Conservation (phyloP, 805 yeast genomes). For the Candida dendrica region DNA sequence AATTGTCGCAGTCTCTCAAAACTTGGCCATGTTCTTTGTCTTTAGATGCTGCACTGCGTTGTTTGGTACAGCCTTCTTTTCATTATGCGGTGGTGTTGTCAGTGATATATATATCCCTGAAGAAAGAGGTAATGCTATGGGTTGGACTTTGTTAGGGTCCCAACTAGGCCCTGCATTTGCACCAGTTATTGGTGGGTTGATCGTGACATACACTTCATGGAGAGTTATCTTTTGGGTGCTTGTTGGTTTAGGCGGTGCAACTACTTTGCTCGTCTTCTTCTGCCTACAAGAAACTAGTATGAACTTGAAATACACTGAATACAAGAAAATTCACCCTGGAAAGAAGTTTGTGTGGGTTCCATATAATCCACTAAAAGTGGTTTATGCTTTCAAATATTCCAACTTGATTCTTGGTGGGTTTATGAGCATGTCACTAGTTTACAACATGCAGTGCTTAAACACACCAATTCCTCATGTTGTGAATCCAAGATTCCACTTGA, state of each 20-base stretch:
- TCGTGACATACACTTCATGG: slow-evolving; percentile 45
- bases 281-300: slow-evolving; percentile 40
- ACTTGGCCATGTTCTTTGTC: slow-evolving; percentile 47
- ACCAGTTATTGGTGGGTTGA: slow-evolving; percentile 45
- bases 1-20: slow-evolving; percentile 39
- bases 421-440: slow-evolving; percentile 32
- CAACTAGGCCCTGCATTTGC: slow-evolving; percentile 50
- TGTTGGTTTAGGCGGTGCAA: slow-evolving; percentile 34
- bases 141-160: slow-evolving; percentile 40
- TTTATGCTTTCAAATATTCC: slow-evolving; percentile 33
- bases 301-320: slow-evolving; percentile 14
- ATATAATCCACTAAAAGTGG: slow-evolving; percentile 39
- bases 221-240: slow-evolving; percentile 45
- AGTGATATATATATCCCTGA: slow-evolving; percentile 45
- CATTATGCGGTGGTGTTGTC: slow-evolving; percentile 43
- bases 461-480: slow-evolving; percentile 52
- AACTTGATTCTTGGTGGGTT: slow-evolving; percentile 38
- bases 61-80: slow-evolving; percentile 48
- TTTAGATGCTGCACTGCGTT: slow-evolving; percentile 43
- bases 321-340: slow-evolving; percentile 19
- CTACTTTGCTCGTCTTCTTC: slow-evolving; percentile 27
- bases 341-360: slow-evolving; percentile 32
- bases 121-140: slow-evolving; percentile 47
- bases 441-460: slow-evolving; percentile 42
- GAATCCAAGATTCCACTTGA: slow-evolving; percentile 46